Base-by-base conservation (phyloP, 2,329 filamentous ascomycete genomes). In the Lecanosticta acicola region DNA sequence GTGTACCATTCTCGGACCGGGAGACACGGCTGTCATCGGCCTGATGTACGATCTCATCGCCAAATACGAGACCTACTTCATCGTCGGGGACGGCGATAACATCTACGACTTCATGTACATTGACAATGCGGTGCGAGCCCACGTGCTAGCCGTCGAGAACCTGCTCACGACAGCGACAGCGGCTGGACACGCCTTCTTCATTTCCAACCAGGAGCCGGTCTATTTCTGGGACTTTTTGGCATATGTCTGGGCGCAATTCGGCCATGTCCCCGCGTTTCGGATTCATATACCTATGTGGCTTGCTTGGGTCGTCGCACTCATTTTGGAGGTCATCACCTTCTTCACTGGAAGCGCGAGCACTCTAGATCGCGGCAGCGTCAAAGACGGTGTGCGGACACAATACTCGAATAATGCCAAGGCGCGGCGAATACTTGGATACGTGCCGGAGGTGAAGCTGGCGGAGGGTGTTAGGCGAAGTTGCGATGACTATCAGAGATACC, bases 141-240 rank as follows among this genome's bases (percentile, higher is more conserved):
- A 97, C 68, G 74, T 94, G 36, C 83, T 96, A 40, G 89, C 89
- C 29, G 81, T 84, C 3, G 76, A 77, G 51, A 84, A 83, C 46
- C 79, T 95, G 34, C 75, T 93, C 38, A 72, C 75, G 44, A 82
- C 80, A 1, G 68, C 74, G 48, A 70, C 76, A n/a, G 81, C 78
- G 16, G 73, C 75, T 0, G 93, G 91, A 48, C 83, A 96, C 66
- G 83, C 83, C 41, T 91, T 97, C 72, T 82, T 95, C 70, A 80
- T 97, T 61, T 93, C 88, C 47, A 97, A 97, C 66, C 87, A 89
- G 68, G 75, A 81, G 57, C 91, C 91, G 3, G 75, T 94, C 16
- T 91, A 91, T 66, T 94, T 95, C 68, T 94, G 93, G 81, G 88
- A 94, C 67, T 85, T 94, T 63, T 80, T 85, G 48, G 78, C 87